phyloP scores from a whole-genome alignment of 192 early-diverging fungal genomes.

The Phycomyces nitens region DNA sequence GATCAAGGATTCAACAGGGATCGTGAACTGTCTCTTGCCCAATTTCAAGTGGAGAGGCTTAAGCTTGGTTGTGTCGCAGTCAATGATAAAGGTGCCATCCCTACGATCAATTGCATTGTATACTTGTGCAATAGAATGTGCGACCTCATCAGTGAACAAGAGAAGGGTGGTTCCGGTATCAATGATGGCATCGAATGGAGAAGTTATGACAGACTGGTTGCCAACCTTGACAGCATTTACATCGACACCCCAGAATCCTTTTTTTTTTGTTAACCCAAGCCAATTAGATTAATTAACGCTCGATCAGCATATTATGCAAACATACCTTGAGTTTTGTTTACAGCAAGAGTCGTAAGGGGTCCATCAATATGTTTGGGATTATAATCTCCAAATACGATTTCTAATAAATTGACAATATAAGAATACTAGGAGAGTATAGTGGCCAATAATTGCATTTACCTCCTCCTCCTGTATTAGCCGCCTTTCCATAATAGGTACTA shows the following conservation, averaged over 20 bases:
- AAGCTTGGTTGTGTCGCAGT: slow-evolving; percentile 16
- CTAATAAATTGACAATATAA: slow-evolving; percentile 12
- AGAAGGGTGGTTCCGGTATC: slow-evolving; percentile 66
- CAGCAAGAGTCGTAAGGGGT: slow-evolving; percentile 41
- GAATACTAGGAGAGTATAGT: not conserved
- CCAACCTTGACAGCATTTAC: slow-evolving; percentile 8
- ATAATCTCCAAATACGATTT: slow-evolving; percentile 47
- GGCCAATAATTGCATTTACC: slow-evolving; percentile 3
- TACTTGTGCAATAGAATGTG: slow-evolving; percentile 9
- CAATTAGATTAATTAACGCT: no score
- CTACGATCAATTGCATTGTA: slow-evolving; percentile 16
- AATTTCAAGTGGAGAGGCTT: slow-evolving; percentile 31
- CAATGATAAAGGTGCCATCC: slow-evolving; percentile 13
- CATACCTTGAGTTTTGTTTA: slow-evolving; percentile 23
- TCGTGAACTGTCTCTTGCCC: slow-evolving; percentile 30
- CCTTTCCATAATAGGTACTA: slow-evolving; percentile 60
- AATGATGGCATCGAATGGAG: slow-evolving; percentile 41
- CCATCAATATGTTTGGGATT: slow-evolving; percentile 34
- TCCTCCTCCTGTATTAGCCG: slow-evolving; percentile 30
- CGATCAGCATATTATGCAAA: no score
- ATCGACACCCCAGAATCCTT: slow-evolving; percentile 25
- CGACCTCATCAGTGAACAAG: slow-evolving; percentile 37
- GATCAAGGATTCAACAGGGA: slow-evolving; percentile 29
- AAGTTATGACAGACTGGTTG: not conserved
- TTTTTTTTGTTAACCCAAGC: no score